Evolutionary conservation across 306 rosid genomes (phyloP).

Genomic region (Carpinus viminea): DNA sequence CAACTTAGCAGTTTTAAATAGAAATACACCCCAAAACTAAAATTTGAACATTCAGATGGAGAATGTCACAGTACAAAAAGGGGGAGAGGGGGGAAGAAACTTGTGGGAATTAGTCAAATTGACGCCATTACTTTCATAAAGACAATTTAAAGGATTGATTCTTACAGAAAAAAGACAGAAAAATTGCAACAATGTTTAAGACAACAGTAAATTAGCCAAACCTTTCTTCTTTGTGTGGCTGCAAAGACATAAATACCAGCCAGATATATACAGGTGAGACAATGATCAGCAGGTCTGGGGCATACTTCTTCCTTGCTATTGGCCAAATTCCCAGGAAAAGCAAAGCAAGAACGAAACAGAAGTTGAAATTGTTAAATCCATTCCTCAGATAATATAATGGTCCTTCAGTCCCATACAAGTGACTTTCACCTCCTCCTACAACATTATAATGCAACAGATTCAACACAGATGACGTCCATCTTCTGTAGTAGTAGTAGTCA

Average conservation of each 20-base stretch:
- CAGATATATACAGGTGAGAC: constrained; percentile 87
- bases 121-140: background rate
- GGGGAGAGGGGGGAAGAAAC: background rate
- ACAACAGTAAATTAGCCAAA: constrained; percentile 25
- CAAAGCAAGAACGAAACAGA: constrained; percentile 81
- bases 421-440: constrained; percentile 96
- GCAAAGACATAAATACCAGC: constrained; percentile 95
- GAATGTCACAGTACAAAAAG: background rate
- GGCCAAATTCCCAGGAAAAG: constrained; percentile 72
- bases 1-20: background rate
- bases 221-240: constrained; percentile 99
- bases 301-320: constrained; percentile 73
- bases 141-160: background rate
- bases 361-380: constrained; percentile 92
- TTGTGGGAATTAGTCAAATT: background rate
- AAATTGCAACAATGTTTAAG: constrained; percentile 22
- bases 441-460: constrained; percentile 82
- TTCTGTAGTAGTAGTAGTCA: constrained; percentile 69
- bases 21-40: background rate
- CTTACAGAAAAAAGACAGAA: constrained; percentile 1
- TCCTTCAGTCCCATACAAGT: constrained; percentile 92
- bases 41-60: background rate
- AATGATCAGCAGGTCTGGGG: constrained; percentile 75
- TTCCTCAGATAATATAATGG: constrained; percentile 79
- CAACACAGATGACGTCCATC: constrained; percentile 91